phyloP scores from a whole-genome alignment of 2,329 filamentous ascomycete genomes.

The Xylariaceae sp. region DNA sequence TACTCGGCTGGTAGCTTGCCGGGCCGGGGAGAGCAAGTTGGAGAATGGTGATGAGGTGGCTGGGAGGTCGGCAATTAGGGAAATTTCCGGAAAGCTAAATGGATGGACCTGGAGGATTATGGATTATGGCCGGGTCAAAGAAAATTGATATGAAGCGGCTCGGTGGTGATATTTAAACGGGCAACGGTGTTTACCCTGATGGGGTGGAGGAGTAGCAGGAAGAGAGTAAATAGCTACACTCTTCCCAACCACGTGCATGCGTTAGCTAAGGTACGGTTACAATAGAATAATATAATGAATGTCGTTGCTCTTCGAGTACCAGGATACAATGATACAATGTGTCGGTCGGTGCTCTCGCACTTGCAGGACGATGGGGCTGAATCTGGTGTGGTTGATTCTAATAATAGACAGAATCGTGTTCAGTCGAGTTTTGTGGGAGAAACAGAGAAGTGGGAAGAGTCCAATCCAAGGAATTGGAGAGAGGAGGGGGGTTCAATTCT shows the following conservation, averaged over 20 bases:
- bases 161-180: slow-evolving; percentile 16
- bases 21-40: background rate
- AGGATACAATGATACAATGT: slow-evolving; percentile 33
- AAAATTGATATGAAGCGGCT: slow-evolving; percentile 19
- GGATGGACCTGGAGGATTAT: slow-evolving; percentile 6
- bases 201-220: too few species aligned
- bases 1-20: background rate
- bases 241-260: too few species aligned
- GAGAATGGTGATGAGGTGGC: background rate
- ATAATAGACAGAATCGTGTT: slow-evolving; percentile 55
- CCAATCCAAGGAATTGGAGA: slow-evolving; percentile 21
- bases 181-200: slow-evolving; percentile 14
- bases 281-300: slow-evolving; percentile 13
- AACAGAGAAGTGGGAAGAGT: slow-evolving; percentile 29
- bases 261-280: background rate
- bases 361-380: slow-evolving; percentile 51
- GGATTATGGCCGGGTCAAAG: slow-evolving; percentile 12
- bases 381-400: slow-evolving; percentile 55
- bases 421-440: slow-evolving; percentile 36
- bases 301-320: slow-evolving; percentile 21
- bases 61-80: background rate
- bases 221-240: too few species aligned
- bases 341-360: slow-evolving; percentile 37
- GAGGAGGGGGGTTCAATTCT: slow-evolving; percentile 14
- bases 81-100: background rate